A percentile compares a stretch with the other conserved stretches of the same genome.
These are phyloP conservation scores for Tylopilus sp. DNA, from an alignment of 768 basidiomycete species.

Conservation along the genomic window DNA sequence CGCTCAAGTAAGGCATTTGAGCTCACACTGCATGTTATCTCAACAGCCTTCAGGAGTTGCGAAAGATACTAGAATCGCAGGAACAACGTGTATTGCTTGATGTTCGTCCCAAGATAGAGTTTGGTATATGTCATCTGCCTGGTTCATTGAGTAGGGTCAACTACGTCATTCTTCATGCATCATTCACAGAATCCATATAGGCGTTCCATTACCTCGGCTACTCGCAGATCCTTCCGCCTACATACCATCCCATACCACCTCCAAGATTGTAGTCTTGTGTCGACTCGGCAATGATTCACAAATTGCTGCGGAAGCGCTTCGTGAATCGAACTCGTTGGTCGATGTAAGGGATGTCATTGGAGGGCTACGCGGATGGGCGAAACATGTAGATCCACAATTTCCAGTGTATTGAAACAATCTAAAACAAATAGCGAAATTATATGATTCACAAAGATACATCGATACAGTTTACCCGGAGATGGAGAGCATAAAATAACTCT, in stretches of 20 bases:
- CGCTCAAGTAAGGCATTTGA: constrained; percentile 37
- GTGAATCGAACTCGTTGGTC: constrained; percentile 19
- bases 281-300: constrained; percentile 93
- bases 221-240: constrained; percentile 54
- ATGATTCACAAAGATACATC: constrained; percentile 2
- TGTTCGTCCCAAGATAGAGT: constrained; percentile 76
- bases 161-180: background rate
- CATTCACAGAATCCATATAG: constrained; percentile 39
- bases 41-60: constrained; percentile 45
- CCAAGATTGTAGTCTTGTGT: constrained; percentile 62
- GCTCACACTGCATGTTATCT: background rate
- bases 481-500: constrained; percentile 34
- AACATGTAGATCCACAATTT: constrained; percentile 68
- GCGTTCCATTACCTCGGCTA: constrained; percentile 67
- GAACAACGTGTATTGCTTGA: constrained; percentile 55
- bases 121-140: constrained; percentile 80
- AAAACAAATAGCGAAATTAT: background rate
- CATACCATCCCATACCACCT: constrained; percentile 28
- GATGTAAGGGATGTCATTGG: constrained; percentile 72
- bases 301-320: constrained; percentile 61
- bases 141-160: constrained; percentile 61
- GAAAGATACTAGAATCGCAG: constrained; percentile 32
- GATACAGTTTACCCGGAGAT: background rate
- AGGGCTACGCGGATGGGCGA: constrained; percentile 79
- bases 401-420: constrained; percentile 63